Base-by-base conservation (phyloP, 116 monocot genomes). In the Zostera marina region DNA sequence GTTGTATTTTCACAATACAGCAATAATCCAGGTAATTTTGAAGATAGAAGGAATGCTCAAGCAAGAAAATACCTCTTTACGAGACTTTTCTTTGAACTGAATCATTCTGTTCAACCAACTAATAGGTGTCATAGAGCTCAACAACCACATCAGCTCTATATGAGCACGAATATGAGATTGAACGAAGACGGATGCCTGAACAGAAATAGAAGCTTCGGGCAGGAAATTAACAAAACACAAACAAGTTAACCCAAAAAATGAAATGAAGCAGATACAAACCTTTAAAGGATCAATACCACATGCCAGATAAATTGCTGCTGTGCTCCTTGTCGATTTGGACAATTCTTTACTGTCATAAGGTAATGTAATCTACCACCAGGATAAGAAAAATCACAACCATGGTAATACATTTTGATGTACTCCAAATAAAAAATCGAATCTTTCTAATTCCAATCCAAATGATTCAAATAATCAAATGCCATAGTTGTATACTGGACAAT, bases 101-200 rank as follows among this genome's bases (percentile, higher is more conserved):
- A 89, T 96, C 96, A 96, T 96, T 66, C 24, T 96, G 68, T 85
- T 96, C 63, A 96, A 74, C 89, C 82, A 89, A 70, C 96, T 85
- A 80, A 82, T 68, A 25, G 89, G 89, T 14, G 85, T 96, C 6
- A 77, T 68, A 64, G 82, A 85, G 74, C 89, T 85, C 59, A 89
- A 64, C 47, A 96, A 64, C 89, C 96, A 96, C 96, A 96, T 96
- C 62, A 96, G 58, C 68, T 96, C 96, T 44, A 85, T 82, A 76
- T 96, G 89, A 47, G 82, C 85, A 63, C 73, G 82, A 39, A 96
- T 89, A 72, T 96, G 89, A 61, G 89, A 96, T 67, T 96, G 96
- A 44, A 89, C 89, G 78, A 96, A 96, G 10, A 96, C 74, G 52
- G 82, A 80, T 39, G 89, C 85, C 96, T 96, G 76, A 7, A 71